Conservation (phyloP, 352 stramenopile genomes). For the Phytophthora pini region DNA sequence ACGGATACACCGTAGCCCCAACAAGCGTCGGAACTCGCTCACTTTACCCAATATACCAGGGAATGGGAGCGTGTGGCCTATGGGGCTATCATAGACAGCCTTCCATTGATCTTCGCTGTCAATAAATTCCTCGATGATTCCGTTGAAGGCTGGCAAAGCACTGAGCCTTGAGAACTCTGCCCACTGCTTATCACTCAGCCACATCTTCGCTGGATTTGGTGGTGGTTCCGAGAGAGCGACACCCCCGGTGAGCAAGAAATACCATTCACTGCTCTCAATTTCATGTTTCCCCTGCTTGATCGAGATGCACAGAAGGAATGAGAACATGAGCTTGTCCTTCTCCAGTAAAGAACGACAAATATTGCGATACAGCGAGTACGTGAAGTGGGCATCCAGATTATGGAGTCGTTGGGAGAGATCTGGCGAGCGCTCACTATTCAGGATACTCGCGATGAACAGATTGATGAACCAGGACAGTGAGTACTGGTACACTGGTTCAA, state of each 20-base stretch:
- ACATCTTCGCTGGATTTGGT: conserved; percentile 90
- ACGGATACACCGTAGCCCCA: conserved; percentile 84
- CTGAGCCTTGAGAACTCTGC: conserved; percentile 92
- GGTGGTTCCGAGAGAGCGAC: conserved; percentile 90
- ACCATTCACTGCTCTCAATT: conserved; percentile 90
- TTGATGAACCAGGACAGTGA: conserved; percentile 94
- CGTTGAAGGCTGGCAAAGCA: conserved; percentile 76
- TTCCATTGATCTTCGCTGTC: conserved; percentile 86
- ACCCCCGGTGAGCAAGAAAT: conserved; percentile 95
- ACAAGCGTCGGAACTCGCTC: conserved; percentile 75
- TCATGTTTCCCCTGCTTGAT: conserved; percentile 86
- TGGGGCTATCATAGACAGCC: conserved; percentile 86
- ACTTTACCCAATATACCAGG: conserved; percentile 67
- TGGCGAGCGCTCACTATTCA: conserved; percentile 78
- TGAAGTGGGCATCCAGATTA: conserved; percentile 92
- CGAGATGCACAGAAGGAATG: conserved; percentile 89
- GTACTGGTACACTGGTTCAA: conserved; percentile 95
- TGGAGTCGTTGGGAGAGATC: conserved; percentile 79
- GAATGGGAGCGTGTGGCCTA: conserved; percentile 84
- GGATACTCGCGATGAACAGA: conserved; percentile 91
- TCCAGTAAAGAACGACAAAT: conserved; percentile 93
- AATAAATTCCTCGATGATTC: conserved; percentile 86
- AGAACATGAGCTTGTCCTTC: conserved; percentile 95
- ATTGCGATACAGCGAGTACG: conserved; percentile 93
- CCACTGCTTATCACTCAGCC: conserved; percentile 94